A percentile compares a stretch with the other conserved stretches of the same genome.
Evolutionary conservation across 257 asterid genomes (phyloP).

Genomic region (Solanum etuberosum): DNA sequence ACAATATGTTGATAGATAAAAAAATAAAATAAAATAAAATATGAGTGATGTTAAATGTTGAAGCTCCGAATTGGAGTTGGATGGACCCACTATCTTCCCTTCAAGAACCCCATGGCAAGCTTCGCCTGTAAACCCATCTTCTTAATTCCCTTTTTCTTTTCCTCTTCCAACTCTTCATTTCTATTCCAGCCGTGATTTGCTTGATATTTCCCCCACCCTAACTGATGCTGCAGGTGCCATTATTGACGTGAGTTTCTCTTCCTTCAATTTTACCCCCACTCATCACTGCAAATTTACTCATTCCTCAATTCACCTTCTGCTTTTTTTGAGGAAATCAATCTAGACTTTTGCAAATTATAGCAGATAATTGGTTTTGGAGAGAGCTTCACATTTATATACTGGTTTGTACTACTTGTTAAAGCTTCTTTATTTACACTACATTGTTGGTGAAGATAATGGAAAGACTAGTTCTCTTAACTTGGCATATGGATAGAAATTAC

Average conservation of each 20-base stretch:
- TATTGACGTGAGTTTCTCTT: constrained; percentile 51
- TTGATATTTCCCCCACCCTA: constrained; percentile 86
- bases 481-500: background rate
- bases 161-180: background rate
- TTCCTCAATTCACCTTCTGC: too few relatives aligned
- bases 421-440: background rate
- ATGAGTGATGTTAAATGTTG: too few relatives aligned
- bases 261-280: background rate
- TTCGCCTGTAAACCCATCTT: constrained; percentile 40
- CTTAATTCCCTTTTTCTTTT: background rate
- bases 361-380: background rate
- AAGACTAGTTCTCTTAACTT: background rate
- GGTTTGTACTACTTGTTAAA: background rate
- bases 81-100: constrained; percentile 86
- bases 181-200: constrained; percentile 66
- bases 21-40: too few relatives aligned
- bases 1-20: too few relatives aligned
- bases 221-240: constrained; percentile 98
- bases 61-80: constrained; percentile 62
- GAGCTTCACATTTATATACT: background rate
- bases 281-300: background rate
- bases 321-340: background rate
- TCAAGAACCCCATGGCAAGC: constrained; percentile 73
- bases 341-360: background rate
- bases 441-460: background rate